Percentiles rank a stretch among this genome's conserved stretches.
Conservation (phyloP, 2,329 filamentous ascomycete species). For the Westerdykella sp. region DNA sequence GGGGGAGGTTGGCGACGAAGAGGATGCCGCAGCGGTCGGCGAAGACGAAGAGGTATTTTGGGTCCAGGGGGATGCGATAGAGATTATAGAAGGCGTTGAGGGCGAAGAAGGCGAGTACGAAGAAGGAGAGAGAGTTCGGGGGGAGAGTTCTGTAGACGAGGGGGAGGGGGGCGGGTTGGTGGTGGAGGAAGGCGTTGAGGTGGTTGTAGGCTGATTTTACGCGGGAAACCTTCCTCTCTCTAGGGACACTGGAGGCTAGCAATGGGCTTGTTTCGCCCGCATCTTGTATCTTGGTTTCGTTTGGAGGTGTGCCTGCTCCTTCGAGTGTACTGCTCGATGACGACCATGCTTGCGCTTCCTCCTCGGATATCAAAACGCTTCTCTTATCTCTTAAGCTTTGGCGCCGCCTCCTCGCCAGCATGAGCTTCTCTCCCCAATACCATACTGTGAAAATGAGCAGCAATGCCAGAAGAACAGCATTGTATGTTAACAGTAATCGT, state of each 20-base stretch:
- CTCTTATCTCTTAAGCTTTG: neutral
- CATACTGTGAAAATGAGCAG: slow-evolving; percentile 33
- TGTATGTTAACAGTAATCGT: slow-evolving; percentile 37
- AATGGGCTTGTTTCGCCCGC: slow-evolving; percentile 31
- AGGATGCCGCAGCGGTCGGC: slow-evolving; percentile 53
- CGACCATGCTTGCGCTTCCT: slow-evolving; percentile 13
- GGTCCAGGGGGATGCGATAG: slow-evolving; percentile 45
- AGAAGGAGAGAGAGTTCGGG: slow-evolving; percentile 50
- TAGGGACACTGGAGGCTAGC: slow-evolving; percentile 11
- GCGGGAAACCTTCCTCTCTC: neutral
- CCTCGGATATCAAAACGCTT: slow-evolving; percentile 6
- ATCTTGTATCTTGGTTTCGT: slow-evolving; percentile 10
- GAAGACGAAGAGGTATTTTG: slow-evolving; percentile 51
- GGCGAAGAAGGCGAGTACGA: slow-evolving; percentile 47
- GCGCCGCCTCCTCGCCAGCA: slow-evolving; percentile 6
- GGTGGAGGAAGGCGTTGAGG: slow-evolving; percentile 40
- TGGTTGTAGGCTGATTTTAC: slow-evolving; percentile 1
- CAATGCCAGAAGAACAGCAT: slow-evolving; percentile 34
- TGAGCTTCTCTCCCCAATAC: slow-evolving; percentile 32
- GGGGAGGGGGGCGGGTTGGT: slow-evolving; percentile 54
- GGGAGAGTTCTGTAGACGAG: slow-evolving; percentile 54
- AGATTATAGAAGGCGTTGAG: slow-evolving; percentile 56
- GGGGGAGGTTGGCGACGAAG: slow-evolving; percentile 47
- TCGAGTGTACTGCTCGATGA: slow-evolving; percentile 37
- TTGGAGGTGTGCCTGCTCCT: slow-evolving; percentile 32